A percentile compares a stretch with the other conserved stretches of the same genome.
Evolutionary conservation across 1,139 yeast species (phyloP).

Genomic region (Blastobotrys persicus): DNA sequence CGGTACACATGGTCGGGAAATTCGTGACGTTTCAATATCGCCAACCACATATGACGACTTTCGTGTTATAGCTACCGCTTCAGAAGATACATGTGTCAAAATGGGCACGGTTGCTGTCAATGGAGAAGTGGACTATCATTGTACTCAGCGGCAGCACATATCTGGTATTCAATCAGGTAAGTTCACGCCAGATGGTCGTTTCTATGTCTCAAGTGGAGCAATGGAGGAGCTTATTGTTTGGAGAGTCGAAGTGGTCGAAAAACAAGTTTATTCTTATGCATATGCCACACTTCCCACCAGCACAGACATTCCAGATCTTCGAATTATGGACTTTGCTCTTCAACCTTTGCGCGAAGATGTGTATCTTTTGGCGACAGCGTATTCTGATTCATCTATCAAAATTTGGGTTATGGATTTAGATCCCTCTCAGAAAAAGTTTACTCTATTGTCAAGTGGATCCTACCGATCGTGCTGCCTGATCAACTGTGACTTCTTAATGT

Average conservation of each 20-base stretch:
- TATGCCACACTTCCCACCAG: conserved; percentile 36
- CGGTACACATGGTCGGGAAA: conserved; percentile 91
- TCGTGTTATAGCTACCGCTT: conserved; percentile 59
- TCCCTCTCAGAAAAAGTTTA: conserved; percentile 40
- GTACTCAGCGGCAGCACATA: conserved; percentile 77
- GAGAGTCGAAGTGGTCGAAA: conserved; percentile 45
- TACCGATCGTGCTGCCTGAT: conserved; percentile 78
- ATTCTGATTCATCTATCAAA: conserved; percentile 78
- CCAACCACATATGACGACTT: conserved; percentile 30
- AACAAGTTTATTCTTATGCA: conserved; percentile 27
- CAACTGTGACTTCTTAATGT: conserved; percentile 50
- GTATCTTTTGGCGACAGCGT: conserved; percentile 63
- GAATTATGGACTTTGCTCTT: conserved; percentile 77
- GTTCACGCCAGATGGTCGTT: conserved; percentile 51
- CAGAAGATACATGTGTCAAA: conserved; percentile 82
- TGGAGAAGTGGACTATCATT: conserved; percentile 48
- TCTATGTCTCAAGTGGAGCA: conserved; percentile 72
- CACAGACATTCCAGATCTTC: conserved; percentile 67
- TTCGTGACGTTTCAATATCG: conserved; percentile 36
- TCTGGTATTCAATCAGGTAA: conserved; percentile 81
- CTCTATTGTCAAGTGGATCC: conserved; percentile 45
- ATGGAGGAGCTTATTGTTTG: conserved; percentile 86
- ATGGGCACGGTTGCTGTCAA: conserved; percentile 46
- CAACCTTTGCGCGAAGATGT: conserved; percentile 32
- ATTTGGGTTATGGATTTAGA: conserved; percentile 59